phyloP scores from a whole-genome alignment of 2,329 filamentous ascomycete genomes.

The Cladosporium halotolerans region DNA sequence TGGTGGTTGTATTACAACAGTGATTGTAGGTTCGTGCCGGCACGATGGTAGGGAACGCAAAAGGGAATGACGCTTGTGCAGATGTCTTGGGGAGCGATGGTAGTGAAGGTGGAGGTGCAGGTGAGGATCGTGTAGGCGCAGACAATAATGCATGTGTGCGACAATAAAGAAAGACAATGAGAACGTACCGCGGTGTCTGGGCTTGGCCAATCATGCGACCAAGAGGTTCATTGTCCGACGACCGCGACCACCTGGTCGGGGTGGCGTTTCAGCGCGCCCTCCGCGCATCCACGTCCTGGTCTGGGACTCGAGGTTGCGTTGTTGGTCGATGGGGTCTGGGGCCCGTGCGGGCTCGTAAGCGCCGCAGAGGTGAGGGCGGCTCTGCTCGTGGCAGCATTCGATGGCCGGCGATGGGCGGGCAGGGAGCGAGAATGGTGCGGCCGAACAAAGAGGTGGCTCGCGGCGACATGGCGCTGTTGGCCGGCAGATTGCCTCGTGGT shows the following conservation, averaged over 20 bases:
- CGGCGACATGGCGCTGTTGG: slow-evolving; percentile 6
- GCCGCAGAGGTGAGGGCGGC: slow-evolving; percentile 11
- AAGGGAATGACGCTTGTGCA: slow-evolving; percentile 19
- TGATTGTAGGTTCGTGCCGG: slow-evolving; percentile 13
- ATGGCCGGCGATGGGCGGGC: too few species aligned
- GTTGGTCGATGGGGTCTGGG: slow-evolving; percentile 1
- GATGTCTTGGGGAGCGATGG: slow-evolving; percentile 2
- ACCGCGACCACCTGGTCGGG: slow-evolving; percentile 30
- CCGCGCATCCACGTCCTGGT: slow-evolving; percentile 34
- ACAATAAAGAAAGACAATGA: slow-evolving; percentile 23
- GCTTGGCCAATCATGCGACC: slow-evolving; percentile 29
- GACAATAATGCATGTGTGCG: slow-evolving; percentile 22
- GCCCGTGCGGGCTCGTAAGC: slow-evolving; percentile 11
- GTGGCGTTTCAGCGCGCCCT: slow-evolving; percentile 36
- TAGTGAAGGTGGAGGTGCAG: not conserved
- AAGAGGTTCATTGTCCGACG: slow-evolving; percentile 28
- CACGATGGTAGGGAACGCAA: slow-evolving; percentile 13
- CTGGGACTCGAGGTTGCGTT: slow-evolving; percentile 12
- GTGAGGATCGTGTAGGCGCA: slow-evolving; percentile 1
- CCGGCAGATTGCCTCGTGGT: slow-evolving; percentile 3
- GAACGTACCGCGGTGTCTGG: slow-evolving; percentile 26
- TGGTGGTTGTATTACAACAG: slow-evolving; percentile 13
- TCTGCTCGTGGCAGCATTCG: slow-evolving; percentile 12
- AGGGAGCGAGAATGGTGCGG: not conserved
- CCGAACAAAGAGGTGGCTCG: slow-evolving; percentile 12